A percentile compares a stretch with the other conserved stretches of the same genome.
Evolutionary conservation across 1,139 yeast species (phyloP).

Genomic region (Citeromyces hawaiiensis): DNA sequence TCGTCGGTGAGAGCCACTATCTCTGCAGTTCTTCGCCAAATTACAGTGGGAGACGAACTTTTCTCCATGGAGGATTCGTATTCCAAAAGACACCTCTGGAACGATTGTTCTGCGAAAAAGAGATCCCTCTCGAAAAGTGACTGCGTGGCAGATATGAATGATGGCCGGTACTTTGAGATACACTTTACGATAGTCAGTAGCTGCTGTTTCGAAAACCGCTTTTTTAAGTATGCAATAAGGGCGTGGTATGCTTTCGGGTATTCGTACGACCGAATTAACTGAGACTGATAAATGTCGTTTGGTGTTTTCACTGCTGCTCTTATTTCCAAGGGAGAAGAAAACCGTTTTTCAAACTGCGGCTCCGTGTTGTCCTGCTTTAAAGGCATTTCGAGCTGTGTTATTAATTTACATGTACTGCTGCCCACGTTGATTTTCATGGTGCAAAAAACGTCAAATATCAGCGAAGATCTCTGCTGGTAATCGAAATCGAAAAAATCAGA

Average conservation of each 20-base stretch:
- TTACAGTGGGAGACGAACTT: constrained; percentile 55
- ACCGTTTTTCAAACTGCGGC: constrained; percentile 18
- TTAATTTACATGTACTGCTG: constrained; percentile 17
- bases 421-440: constrained; percentile 14
- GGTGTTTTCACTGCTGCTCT: constrained; percentile 52
- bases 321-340: constrained; percentile 42
- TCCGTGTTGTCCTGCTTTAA: constrained; percentile 12
- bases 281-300: constrained; percentile 44
- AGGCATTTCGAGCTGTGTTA: constrained; percentile 6
- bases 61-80: constrained; percentile 46
- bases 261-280: constrained; percentile 42
- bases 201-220: constrained; percentile 36
- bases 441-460: constrained; percentile 13
- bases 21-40: constrained; percentile 73
- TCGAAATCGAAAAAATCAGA: constrained; percentile 12
- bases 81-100: constrained; percentile 56
- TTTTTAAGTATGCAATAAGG: constrained; percentile 39
- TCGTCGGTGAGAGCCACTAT: constrained; percentile 61
- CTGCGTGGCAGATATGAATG: constrained; percentile 62
- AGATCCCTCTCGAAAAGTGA: constrained; percentile 54
- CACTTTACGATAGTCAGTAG: constrained; percentile 46
- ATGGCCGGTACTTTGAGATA: constrained; percentile 60
- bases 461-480: constrained; percentile 12
- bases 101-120: constrained; percentile 51
- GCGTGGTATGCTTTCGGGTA: constrained; percentile 59